phyloP scores from a whole-genome alignment of 371 early-diverging fungal genomes.

The Entomophthora muscae region DNA sequence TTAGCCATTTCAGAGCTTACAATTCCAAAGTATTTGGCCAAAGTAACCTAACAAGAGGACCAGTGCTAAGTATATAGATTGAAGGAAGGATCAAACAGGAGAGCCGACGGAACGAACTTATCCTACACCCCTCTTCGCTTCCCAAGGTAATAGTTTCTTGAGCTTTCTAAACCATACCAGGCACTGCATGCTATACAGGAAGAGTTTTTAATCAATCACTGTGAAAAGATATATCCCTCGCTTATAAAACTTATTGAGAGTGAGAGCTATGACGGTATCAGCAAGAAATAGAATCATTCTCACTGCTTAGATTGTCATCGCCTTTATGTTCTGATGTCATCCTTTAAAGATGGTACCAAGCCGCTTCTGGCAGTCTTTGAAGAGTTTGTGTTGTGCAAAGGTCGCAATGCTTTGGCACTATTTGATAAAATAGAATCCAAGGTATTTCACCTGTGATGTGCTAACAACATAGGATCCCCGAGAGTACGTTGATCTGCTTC shows the following conservation, averaged over 20 bases:
- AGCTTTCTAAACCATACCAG: constrained; percentile 58
- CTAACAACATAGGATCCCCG: constrained; percentile 40
- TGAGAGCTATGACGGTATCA: neutral
- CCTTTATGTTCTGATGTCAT: neutral
- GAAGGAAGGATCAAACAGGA: constrained; percentile 72
- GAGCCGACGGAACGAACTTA: constrained; percentile 67
- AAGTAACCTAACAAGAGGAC: constrained; percentile 20
- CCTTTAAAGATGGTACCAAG: constrained; percentile 6
- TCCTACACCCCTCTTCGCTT: constrained; percentile 63
- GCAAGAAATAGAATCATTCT: too few species aligned
- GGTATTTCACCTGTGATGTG: neutral
- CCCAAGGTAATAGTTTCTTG: constrained; percentile 31
- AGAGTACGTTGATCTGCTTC: constrained; percentile 60
- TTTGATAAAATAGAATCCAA: constrained; percentile 8
- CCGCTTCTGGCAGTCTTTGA: constrained; percentile 23
- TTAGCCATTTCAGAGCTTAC: constrained; percentile 68
- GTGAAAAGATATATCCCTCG: neutral
- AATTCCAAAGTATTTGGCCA: constrained; percentile 83
- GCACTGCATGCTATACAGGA: constrained; percentile 28
- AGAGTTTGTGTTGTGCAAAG: constrained; percentile 42
- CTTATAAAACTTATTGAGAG: neutral
- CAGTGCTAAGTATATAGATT: constrained; percentile 22
- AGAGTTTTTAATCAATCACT: neutral
- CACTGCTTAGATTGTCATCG: constrained; percentile 4
- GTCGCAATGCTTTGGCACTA: constrained; percentile 24